phyloP scores from a whole-genome alignment of 78 protist genomes.

The Paratrimastix pyriformis region DNA sequence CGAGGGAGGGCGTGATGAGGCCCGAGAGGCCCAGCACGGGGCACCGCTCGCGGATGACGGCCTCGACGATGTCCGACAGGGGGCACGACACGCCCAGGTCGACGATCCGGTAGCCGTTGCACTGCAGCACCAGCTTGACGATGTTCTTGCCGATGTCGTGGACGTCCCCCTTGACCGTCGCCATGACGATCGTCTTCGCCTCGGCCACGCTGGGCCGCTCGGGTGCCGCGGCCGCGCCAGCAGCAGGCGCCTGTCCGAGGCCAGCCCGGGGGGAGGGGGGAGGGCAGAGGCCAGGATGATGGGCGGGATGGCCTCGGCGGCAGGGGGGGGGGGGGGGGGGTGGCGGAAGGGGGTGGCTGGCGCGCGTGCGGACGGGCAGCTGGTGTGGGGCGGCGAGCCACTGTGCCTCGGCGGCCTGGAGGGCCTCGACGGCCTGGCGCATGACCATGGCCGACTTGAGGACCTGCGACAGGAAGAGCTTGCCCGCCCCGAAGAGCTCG shows the following conservation, averaged over 20 bases:
- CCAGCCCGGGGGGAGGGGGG: too few species aligned
- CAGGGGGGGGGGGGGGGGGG: too few species aligned
- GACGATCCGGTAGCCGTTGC: conserved; percentile 79
- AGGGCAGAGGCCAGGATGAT: too few species aligned
- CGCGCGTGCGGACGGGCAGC: too few species aligned
- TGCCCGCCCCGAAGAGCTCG: conserved; percentile 94
- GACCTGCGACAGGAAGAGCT: conserved; percentile 95
- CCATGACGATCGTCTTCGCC: conserved; percentile 58
- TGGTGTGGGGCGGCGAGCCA: too few species aligned
- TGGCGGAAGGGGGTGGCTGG: too few species aligned
- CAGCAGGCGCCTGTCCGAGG: too few species aligned
- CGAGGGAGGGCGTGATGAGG: conserved; percentile 95
- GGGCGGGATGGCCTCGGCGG: too few species aligned
- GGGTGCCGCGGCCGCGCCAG: too few species aligned
- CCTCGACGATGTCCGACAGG: conserved; percentile 65
- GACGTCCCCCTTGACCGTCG: conserved; percentile 98
- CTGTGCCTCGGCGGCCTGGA: too few species aligned
- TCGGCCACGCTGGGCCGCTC: not conserved
- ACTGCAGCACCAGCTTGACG: conserved; percentile 91
- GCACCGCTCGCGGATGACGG: conserved; percentile 54
- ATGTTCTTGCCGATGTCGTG: conserved; percentile 99
- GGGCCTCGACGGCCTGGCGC: conserved; percentile 90
- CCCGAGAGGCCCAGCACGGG: conserved; percentile 92
- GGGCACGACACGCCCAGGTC: conserved; percentile 84
- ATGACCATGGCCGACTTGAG: conserved; percentile 94